Evolutionary conservation across 306 rosid genomes (phyloP).

Genomic region (Quercus agrifolia): DNA sequence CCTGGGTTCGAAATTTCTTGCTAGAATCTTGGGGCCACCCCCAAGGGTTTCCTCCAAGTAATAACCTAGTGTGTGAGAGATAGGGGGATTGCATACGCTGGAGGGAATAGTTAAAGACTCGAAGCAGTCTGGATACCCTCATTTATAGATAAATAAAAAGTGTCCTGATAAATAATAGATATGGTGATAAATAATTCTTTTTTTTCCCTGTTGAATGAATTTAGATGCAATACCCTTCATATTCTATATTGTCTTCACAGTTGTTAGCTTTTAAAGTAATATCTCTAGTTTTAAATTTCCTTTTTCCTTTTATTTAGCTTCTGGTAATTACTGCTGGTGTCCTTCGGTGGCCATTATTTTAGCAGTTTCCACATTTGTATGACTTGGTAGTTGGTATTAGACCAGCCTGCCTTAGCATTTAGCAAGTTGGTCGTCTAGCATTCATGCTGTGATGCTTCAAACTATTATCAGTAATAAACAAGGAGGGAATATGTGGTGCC

Average conservation of each 20-base stretch:
- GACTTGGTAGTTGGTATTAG: background rate
- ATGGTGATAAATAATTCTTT: background rate
- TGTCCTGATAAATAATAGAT: background rate
- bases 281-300: background rate
- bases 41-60: too few species aligned
- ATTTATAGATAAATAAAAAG: too few species aligned
- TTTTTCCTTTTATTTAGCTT: background rate
- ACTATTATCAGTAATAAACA: background rate
- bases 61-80: too few species aligned
- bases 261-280: background rate
- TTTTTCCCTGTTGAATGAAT: background rate
- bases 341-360: background rate
- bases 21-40: too few species aligned
- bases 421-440: background rate
- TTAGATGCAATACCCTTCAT: background rate
- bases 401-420: background rate
- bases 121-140: too few species aligned
- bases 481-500: background rate
- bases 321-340: background rate
- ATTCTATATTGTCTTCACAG: background rate
- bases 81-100: fast-evolving
- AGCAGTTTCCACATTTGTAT: background rate
- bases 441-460: background rate
- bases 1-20: too few species aligned
- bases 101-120: too few species aligned